Conservation (phyloP, 345 rosid genomes). For the rapeseed (Brassica napus) region Da-Ae NC_063448.1:7842001-7842500, state of each 20-base stretch:
- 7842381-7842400: constrained; percentile 71
- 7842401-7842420: constrained; percentile 79
- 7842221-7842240: constrained; percentile 59
- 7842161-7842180: constrained; percentile 73
- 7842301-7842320: constrained; percentile 87
- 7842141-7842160: constrained; percentile 85
- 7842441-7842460: constrained; percentile 64
- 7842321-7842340: constrained; percentile 74
- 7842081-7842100: constrained; percentile 94
- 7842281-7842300: constrained; percentile 70
- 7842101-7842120: constrained; percentile 83
- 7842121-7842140: constrained; percentile 83
- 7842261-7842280: constrained; percentile 76
- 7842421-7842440: constrained; percentile 59
- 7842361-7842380: constrained; percentile 56
- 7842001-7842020: constrained; percentile 75
- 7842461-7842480: constrained; percentile 67
- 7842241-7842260: constrained; percentile 84
- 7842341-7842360: constrained; percentile 53
- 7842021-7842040: constrained; percentile 72
- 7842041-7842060: constrained; percentile 89
- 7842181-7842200: constrained; percentile 90
- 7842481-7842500: constrained; percentile 87
- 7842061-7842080: constrained; percentile 75
- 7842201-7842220: constrained; percentile 92